A percentile compares a stretch with the other conserved stretches of the same genome.
These are phyloP conservation scores for Heterobasidion irregulare DNA, from an alignment of 1,284 basidiomycete genomes.

Conservation along the genomic window DNA sequence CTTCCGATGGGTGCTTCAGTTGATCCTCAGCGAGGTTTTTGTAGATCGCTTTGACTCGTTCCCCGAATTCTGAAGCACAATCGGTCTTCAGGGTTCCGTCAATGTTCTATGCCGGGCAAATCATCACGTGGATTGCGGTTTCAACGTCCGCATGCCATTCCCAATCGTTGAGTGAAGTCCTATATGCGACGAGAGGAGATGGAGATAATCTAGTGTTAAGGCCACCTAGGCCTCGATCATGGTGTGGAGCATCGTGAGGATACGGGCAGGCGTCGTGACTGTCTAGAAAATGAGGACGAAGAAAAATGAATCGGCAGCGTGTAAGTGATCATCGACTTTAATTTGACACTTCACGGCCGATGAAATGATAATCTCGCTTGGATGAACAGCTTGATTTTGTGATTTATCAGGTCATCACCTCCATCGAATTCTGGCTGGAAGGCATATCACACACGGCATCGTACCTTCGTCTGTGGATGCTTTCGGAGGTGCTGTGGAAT, in stretches of 20 bases:
- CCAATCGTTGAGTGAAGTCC: constrained; percentile 86
- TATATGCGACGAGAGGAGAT: constrained; percentile 91
- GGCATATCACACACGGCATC: constrained; percentile 99
- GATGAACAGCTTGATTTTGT: constrained; percentile 84
- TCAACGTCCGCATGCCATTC: constrained; percentile 89
- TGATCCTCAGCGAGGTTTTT: constrained; percentile 8
- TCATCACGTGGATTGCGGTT: constrained; percentile 81
- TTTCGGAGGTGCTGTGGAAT: constrained; percentile 90
- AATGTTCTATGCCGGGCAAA: constrained; percentile 92
- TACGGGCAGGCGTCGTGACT: constrained; percentile 39
- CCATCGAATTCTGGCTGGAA: constrained; percentile 97
- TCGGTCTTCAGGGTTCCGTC: constrained; percentile 76
- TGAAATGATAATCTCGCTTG: constrained; percentile 7
- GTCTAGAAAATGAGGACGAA: constrained; percentile 78
- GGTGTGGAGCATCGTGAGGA: constrained; percentile 20
- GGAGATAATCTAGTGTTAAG: constrained; percentile 76
- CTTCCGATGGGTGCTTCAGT: constrained; percentile 2
- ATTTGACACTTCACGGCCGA: constrained; percentile 5
- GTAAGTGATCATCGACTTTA: constrained; percentile 29
- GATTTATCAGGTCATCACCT: constrained; percentile 96
- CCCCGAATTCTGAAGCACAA: constrained; percentile 94
- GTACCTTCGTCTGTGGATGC: constrained; percentile 97
- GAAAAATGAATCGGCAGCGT: constrained; percentile 63
- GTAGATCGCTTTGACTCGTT: constrained; percentile 94
- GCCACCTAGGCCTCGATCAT: constrained; percentile 67